Percentiles rank a stretch among this genome's conserved stretches.
Evolutionary conservation across 495 filamentous ascomycete species (phyloP).

Genomic region (Neurospora africana): DNA sequence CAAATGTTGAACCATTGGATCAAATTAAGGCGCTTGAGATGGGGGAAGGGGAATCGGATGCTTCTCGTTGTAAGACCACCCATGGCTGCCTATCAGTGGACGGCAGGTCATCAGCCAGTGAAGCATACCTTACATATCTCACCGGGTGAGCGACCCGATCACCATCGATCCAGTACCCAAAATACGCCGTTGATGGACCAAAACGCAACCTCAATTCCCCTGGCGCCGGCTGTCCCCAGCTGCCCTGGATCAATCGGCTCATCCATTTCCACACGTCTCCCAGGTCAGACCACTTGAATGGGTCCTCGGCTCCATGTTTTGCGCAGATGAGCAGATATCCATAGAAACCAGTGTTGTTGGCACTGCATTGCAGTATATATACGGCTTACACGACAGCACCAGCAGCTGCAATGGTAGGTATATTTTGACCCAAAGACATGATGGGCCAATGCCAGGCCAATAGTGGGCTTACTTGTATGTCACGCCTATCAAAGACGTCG

Average conservation of each 20-base stretch:
- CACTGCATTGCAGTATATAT: background rate
- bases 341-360: background rate
- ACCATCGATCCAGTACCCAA: background rate
- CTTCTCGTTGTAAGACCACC: background rate
- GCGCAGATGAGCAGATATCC: background rate
- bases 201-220: background rate
- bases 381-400: background rate
- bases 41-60: background rate
- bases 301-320: background rate
- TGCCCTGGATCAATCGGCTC: background rate
- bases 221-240: background rate
- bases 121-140: background rate
- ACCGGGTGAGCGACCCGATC: background rate
- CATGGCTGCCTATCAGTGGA: background rate
- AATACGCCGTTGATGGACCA: background rate
- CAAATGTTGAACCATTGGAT: background rate
- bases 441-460: background rate
- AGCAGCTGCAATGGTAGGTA: background rate
- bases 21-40: background rate
- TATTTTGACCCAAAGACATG: background rate
- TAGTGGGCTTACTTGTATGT: background rate
- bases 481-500: background rate
- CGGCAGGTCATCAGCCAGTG: background rate
- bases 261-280: background rate
- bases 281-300: background rate